Evolutionary conservation across 306 rosid genomes (phyloP).

Genomic region (Dryas alaskensis): DNA sequence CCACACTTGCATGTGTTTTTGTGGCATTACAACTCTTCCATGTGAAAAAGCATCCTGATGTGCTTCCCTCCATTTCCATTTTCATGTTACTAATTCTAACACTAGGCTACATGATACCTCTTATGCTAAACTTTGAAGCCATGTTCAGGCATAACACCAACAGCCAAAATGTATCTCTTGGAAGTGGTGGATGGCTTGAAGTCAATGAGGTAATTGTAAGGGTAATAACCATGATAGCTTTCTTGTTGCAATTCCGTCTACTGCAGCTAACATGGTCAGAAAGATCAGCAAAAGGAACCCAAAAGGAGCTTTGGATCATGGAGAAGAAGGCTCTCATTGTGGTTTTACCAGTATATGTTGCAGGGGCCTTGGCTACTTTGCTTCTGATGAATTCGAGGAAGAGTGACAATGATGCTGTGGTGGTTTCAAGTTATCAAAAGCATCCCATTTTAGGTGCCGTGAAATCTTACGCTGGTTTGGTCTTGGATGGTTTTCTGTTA

Average conservation of each 20-base stretch:
- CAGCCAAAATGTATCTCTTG: conserved; percentile 20
- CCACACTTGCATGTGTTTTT: conserved; percentile 44
- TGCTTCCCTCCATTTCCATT: conserved; percentile 48
- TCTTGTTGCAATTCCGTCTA: conserved; percentile 47
- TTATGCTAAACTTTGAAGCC: conserved; percentile 51
- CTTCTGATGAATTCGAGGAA: conserved; percentile 20
- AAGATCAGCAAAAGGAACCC: conserved; percentile 26
- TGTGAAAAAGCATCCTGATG: conserved; percentile 41
- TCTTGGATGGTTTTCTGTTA: background rate
- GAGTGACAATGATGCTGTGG: conserved; percentile 21
- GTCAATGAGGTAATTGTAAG: conserved; percentile 42
- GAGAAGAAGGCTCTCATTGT: conserved; percentile 43
- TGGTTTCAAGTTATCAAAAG: conserved; percentile 37
- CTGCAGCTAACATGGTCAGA: conserved; percentile 46
- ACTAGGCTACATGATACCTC: conserved; percentile 44
- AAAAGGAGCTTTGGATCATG: conserved; percentile 25
- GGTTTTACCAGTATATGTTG: conserved; percentile 7
- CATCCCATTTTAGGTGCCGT: background rate
- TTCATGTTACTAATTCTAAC: conserved; percentile 45
- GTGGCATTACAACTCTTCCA: conserved; percentile 47
- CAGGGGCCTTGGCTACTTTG: background rate
- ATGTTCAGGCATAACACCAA: conserved; percentile 27
- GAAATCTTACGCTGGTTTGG: background rate
- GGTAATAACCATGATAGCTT: conserved; percentile 45
- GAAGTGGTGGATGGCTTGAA: conserved; percentile 41